phyloP scores from a whole-genome alignment of 495 filamentous ascomycete genomes.

The Penicillium argentinense region DNA sequence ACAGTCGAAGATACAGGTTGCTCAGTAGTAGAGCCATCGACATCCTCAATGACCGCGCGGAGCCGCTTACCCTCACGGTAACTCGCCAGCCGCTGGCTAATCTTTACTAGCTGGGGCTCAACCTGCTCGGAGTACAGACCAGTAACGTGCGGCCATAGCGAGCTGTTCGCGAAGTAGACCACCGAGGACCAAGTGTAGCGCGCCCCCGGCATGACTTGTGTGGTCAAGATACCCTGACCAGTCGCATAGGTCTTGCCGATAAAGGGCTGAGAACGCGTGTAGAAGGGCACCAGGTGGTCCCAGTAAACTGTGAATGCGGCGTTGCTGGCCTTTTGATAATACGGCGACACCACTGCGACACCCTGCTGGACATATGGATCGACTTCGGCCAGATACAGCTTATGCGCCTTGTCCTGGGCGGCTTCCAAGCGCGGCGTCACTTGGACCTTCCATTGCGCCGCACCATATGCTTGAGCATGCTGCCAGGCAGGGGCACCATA shows the following conservation, averaged over 20 bases:
- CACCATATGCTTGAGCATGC: slow-evolving; percentile 60
- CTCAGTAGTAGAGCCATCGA: slow-evolving; percentile 42
- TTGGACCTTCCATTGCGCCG: slow-evolving; percentile 73
- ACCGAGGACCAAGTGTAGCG: slow-evolving; percentile 66
- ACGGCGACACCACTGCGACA: slow-evolving; percentile 59
- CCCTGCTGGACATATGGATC: slow-evolving; percentile 71
- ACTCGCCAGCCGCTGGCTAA: slow-evolving; percentile 83
- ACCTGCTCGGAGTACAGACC: slow-evolving; percentile 87
- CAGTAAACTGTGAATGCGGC: slow-evolving; percentile 67
- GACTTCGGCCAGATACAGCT: slow-evolving; percentile 67
- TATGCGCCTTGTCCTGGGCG: slow-evolving; percentile 55
- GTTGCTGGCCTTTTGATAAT: slow-evolving; percentile 63
- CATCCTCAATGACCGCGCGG: slow-evolving; percentile 56
- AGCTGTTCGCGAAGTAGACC: slow-evolving; percentile 67
- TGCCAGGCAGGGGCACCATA: slow-evolving; percentile 78
- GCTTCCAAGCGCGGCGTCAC: slow-evolving; percentile 71
- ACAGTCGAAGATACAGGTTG: slow-evolving; percentile 27
- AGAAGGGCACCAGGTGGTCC: slow-evolving; percentile 71
- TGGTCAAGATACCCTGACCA: slow-evolving; percentile 62
- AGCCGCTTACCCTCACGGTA: slow-evolving; percentile 70
- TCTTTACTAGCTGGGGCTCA: slow-evolving; percentile 90
- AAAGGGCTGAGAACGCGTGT: slow-evolving; percentile 70
- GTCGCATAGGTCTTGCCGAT: slow-evolving; percentile 65
- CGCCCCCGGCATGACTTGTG: slow-evolving; percentile 71
- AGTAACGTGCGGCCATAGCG: slow-evolving; percentile 74